Base-by-base conservation (phyloP, 2,329 filamentous ascomycete species). In the Clonostachys chloroleuca region DNA sequence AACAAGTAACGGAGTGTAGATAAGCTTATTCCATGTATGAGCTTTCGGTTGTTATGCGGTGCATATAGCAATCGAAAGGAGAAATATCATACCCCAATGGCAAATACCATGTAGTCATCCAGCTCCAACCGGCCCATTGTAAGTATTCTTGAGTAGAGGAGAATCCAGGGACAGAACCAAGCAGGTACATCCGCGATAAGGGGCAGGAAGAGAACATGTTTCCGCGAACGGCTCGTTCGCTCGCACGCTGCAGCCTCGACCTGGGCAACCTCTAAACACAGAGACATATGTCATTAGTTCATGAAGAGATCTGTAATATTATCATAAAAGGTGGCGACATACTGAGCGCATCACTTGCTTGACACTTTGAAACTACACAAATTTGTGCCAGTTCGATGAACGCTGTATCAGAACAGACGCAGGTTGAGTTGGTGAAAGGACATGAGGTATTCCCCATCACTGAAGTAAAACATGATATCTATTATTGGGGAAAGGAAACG, bases 61-160 rank as follows among this genome's bases (percentile, higher is more conserved):
- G 24, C 24, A 30, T 30, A 30, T 30, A 8, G 8, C 24, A 8
- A 30, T 9, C 8, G 9, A 9, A 30, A 30, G 24, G 24, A 30
- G 2, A 10, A 10, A 30, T 30, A 30, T 10, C 24, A 10, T 30
- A 59, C 46, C 59, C 63, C 1, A 8, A 10, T 16, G 5, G 56
- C 51, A 5, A 66, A 50, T 57, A 70, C 64, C 17, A 70, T 54
- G 51, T 66, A 70, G 50, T 73, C 70, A 42, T 73, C 69, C 5
- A 61, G 14, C 24, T 62, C 64, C 18, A 65, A 60, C 7, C 56
- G 49, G 7, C 57, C 52, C 7, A 57, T 50, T 6, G 59, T 62
- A 34, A 49, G 56, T 63, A 63, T 65, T 12, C 69, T 56, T 14
- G 59, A 60, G 42, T 61, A 70, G 5, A 73, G 47, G 14, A 69